These are phyloP conservation scores for Diutina pseudorugosa DNA, from an alignment of 1,139 yeast species.

Conservation along the genomic window DNA sequence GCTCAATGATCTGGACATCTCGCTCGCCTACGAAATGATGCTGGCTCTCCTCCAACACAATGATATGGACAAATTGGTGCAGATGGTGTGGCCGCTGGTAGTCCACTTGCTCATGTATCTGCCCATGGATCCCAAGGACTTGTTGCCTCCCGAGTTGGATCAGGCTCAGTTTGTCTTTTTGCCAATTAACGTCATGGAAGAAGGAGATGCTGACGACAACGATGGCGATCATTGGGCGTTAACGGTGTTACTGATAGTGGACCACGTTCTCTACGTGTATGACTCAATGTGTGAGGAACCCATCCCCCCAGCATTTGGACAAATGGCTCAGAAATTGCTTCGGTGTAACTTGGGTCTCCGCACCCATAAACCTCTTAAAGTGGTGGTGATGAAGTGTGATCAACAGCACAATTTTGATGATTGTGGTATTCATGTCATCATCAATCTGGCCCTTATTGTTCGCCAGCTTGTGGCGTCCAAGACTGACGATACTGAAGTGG, in stretches of 20 bases:
- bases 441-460: background rate
- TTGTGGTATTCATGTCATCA: constrained; percentile 22
- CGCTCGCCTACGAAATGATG: background rate
- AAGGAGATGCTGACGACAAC: constrained; percentile 16
- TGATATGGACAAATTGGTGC: background rate
- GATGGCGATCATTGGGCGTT: constrained; percentile 37
- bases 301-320: constrained; percentile 12
- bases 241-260: constrained; percentile 20
- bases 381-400: constrained; percentile 23
- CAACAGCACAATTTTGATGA: constrained; percentile 36
- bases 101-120: background rate
- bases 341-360: constrained; percentile 11
- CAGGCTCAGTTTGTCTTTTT: constrained; percentile 24
- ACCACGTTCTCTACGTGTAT: constrained; percentile 21
- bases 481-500: background rate
- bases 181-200: constrained; percentile 29
- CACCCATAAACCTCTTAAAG: constrained; percentile 8
- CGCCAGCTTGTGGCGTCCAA: background rate
- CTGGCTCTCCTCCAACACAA: background rate
- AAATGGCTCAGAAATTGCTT: constrained; percentile 15
- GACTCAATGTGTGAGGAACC: constrained; percentile 25
- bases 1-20: constrained; percentile 39
- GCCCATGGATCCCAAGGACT: background rate
- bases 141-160: constrained; percentile 16
- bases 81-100: constrained; percentile 3